A percentile compares a stretch with the other conserved stretches of the same genome.
These are phyloP conservation scores for Stephania yunnanensis DNA, from an alignment of 164 flowering plant genomes.

Conservation along the genomic window DNA sequence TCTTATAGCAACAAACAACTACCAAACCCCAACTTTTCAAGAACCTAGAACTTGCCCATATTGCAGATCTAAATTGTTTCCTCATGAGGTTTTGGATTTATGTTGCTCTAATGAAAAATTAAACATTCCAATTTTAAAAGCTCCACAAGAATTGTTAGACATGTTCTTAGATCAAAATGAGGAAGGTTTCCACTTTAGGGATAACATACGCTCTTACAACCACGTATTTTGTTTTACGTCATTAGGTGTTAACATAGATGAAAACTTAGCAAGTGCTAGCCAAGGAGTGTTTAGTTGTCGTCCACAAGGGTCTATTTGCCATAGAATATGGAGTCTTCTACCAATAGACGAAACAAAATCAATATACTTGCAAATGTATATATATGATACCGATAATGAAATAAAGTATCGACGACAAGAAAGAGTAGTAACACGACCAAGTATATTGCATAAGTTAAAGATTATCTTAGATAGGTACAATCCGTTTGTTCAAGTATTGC, in stretches of 20 bases:
- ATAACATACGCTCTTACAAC: neutral
- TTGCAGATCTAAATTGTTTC: neutral
- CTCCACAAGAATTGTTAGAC: neutral
- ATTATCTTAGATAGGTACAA: neutral
- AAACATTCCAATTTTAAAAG: neutral
- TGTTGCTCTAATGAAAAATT: neutral
- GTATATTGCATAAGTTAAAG: neutral
- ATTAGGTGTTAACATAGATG: neutral
- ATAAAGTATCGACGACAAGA: neutral
- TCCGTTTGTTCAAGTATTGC: neutral
- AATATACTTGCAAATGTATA: neutral
- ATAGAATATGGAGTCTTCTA: neutral
- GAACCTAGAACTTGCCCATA: neutral
- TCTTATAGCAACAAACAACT: neutral
- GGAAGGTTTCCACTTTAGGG: neutral
- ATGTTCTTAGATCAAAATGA: neutral
- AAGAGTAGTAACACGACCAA: neutral
- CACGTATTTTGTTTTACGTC: neutral
- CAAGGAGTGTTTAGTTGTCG: neutral
- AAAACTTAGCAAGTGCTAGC: constrained; percentile 1
- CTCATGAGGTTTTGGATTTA: neutral
- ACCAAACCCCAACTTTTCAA: neutral
- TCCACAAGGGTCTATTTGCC: too few species aligned
- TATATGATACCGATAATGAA: neutral
- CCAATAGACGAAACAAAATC: neutral